Evolutionary conservation across 495 filamentous ascomycete genomes (phyloP).

Genomic region (Astrocystis sublimbata): DNA sequence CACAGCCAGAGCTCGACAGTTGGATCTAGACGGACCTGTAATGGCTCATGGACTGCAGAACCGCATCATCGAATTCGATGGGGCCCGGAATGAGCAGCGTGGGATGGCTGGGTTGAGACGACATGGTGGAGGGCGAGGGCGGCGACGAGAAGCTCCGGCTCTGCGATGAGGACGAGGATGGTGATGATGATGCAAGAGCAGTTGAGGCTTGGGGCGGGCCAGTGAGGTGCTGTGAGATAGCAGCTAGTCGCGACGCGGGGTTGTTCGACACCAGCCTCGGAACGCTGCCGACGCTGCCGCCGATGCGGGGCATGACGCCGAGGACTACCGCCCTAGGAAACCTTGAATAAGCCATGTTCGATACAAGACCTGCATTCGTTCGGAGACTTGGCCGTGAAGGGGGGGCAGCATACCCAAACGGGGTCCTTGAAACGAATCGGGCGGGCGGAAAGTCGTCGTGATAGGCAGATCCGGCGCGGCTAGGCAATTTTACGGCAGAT

Average conservation of each 20-base stretch:
- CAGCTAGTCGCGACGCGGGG: constrained; percentile 68
- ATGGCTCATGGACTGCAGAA: constrained; percentile 92
- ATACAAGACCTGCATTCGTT: background rate
- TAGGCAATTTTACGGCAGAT: constrained; percentile 5
- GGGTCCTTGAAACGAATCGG: constrained; percentile 1
- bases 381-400: background rate
- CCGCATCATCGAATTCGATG: constrained; percentile 98
- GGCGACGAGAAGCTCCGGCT: constrained; percentile 36
- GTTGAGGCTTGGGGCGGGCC: constrained; percentile 53
- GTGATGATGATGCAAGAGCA: constrained; percentile 48
- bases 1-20: background rate
- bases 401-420: constrained; percentile 7
- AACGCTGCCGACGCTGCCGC: constrained; percentile 18
- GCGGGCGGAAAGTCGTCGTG: background rate
- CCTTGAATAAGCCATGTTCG: constrained; percentile 36
- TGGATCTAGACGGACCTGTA: constrained; percentile 66
- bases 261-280: constrained; percentile 46
- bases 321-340: constrained; percentile 34
- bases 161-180: too few relatives aligned
- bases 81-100: constrained; percentile 92
- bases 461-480: constrained; percentile 10
- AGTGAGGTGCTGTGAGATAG: constrained; percentile 81
- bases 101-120: constrained; percentile 74
- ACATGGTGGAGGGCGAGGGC: constrained; percentile 59
- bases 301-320: constrained; percentile 46